phyloP scores from a whole-genome alignment of 2,329 filamentous ascomycete genomes.

The Huntiella bhutanensis region DNA sequence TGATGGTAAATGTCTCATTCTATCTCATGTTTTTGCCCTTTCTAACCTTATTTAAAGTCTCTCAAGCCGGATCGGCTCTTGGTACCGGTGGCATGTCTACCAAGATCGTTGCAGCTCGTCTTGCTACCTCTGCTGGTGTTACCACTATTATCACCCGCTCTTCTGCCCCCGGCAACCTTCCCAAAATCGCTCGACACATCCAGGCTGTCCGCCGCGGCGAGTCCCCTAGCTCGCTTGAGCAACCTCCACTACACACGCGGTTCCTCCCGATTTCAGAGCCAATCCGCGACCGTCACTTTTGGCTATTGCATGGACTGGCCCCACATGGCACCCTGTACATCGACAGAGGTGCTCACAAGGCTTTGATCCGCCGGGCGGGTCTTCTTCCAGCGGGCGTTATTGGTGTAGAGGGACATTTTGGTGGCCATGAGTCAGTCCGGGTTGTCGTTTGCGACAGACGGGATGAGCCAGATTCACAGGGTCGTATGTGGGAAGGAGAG shows the following conservation, averaged over 20 bases:
- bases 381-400: slow-evolving; percentile 82
- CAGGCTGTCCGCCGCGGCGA: slow-evolving; percentile 29
- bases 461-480: slow-evolving; percentile 21
- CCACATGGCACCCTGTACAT: slow-evolving; percentile 87
- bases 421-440: slow-evolving; percentile 80
- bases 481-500: slow-evolving; percentile 29
- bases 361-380: slow-evolving; percentile 65
- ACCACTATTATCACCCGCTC: slow-evolving; percentile 91
- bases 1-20: slow-evolving; percentile 38
- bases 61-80: slow-evolving; percentile 67
- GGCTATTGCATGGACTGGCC: slow-evolving; percentile 80
- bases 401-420: slow-evolving; percentile 73
- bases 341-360: slow-evolving; percentile 70
- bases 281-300: slow-evolving; percentile 88
- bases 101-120: slow-evolving; percentile 81
- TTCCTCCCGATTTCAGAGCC: slow-evolving; percentile 73
- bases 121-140: slow-evolving; percentile 85
- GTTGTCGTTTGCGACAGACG: slow-evolving; percentile 57
- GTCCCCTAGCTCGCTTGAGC: slow-evolving; percentile 16
- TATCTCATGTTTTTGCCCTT: neutral
- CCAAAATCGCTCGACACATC: slow-evolving; percentile 66
- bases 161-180: slow-evolving; percentile 82
- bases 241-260: slow-evolving; percentile 65
- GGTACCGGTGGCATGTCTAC: slow-evolving; percentile 96
- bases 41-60: slow-evolving; percentile 35